Evolutionary conservation across 331 rosid species (phyloP), one percentile per base, ranked within the genome.

Genomic region (Malus hybrid): DNA sequence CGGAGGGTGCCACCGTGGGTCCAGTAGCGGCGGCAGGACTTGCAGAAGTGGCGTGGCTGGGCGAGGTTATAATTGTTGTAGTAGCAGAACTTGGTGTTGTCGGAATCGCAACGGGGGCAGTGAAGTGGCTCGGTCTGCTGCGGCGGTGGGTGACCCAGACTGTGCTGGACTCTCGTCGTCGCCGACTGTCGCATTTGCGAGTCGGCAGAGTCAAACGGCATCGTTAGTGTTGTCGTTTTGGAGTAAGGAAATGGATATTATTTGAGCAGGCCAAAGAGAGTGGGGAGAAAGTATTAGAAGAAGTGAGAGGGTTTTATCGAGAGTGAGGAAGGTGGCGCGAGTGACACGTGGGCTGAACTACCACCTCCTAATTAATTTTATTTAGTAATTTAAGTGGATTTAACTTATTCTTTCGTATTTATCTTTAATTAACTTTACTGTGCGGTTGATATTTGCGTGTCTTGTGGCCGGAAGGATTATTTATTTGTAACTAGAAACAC

Each of bases 21-120:
- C 91, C 91, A 87, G 87, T 87, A 83, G 24, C 91, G 89, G 65
- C 91, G 91, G 66, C 91, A 87, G 60, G 80, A 57, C 46, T 79
- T 83, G 76, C 91, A 87, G 85, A 80, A 83, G 77, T 87, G 88
- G 86, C 91, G 91, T 0, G 91, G 91, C 83, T 87, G 91, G 12
- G 86, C 71, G 69, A 85, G 84, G 74, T 85, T 87, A 80, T 87
- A 87, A 87, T 87, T 87, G 80, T 87, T 87, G 89, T 87, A 87
- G 80, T 87, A 87, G 71, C 91, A 87, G 78, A 87, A 87, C 79
- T 87, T 87, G 60, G 91, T 87, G 69, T 56, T 67, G 74, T 74
- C 68, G 28, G 91, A 87, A 44, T 80, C 83, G 68, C 91, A 87
- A 46, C 91, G 89, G 0, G 91, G 91, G 46, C 91, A 87, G 12